Percentiles rank a stretch among this genome's conserved stretches.
Conservation (phyloP, 495 filamentous ascomycete genomes). For the Penicillium egyptiacum region DNA sequence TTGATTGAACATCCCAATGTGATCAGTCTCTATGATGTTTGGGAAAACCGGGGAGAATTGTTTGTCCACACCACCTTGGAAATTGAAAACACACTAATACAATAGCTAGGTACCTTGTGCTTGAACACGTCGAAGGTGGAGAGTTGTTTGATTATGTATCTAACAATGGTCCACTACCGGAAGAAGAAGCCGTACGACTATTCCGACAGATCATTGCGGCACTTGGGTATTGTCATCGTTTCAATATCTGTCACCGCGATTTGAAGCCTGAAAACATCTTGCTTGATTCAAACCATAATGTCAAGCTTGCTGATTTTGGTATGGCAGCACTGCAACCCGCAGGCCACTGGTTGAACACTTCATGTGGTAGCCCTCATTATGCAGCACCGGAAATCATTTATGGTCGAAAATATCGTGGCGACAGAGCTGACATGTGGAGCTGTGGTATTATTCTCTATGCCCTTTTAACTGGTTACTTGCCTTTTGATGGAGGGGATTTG, state of each 20-base stretch:
- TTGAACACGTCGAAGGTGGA: conserved; percentile 91
- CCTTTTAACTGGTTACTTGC: conserved; percentile 73
- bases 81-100: conserved; percentile 14
- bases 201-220: conserved; percentile 95
- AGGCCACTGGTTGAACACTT: conserved; percentile 72
- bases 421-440: conserved; percentile 89
- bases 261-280: conserved; percentile 98
- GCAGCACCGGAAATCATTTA: conserved; percentile 87
- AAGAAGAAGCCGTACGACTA: conserved; percentile 76
- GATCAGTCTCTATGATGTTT: conserved; percentile 87
- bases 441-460: conserved; percentile 89
- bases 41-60: conserved; percentile 94
- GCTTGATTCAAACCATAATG: conserved; percentile 63
- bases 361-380: conserved; percentile 96
- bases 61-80: conserved; percentile 44
- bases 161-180: conserved; percentile 62
- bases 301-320: conserved; percentile 96
- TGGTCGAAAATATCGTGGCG: conserved; percentile 71
- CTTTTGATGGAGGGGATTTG: conserved; percentile 72
- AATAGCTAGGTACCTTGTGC: conserved; percentile 76
- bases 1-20: conserved; percentile 92
- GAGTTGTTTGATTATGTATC: conserved; percentile 86
- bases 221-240: conserved; percentile 84
- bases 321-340: conserved; percentile 92
- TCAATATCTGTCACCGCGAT: conserved; percentile 94